These are phyloP conservation scores for Uromyces viciae-fabae DNA, from an alignment of 1,284 basidiomycete genomes.

Conservation along the genomic window DNA sequence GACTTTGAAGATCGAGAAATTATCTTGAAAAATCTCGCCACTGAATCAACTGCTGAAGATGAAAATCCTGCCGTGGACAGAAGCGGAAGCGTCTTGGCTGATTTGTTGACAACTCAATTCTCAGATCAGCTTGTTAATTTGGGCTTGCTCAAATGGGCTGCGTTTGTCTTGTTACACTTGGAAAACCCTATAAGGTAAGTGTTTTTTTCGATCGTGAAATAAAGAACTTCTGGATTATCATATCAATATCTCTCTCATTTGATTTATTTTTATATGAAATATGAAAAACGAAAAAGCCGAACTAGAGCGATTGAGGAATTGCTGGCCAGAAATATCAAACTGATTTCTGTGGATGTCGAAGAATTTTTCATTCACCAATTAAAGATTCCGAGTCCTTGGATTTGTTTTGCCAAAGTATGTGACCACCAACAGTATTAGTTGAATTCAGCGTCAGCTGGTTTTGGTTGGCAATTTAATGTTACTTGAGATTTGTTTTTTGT, in stretches of 20 bases:
- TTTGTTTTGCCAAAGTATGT: slow-evolving; percentile 76
- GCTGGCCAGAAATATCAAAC: slow-evolving; percentile 68
- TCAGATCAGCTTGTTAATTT: slow-evolving; percentile 78
- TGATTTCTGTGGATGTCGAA: slow-evolving; percentile 67
- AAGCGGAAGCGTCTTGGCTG: slow-evolving; percentile 78
- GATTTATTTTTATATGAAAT: no score
- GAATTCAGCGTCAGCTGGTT: no score
- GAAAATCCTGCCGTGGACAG: slow-evolving; percentile 55
- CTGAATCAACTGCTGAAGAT: slow-evolving; percentile 16
- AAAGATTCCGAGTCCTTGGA: slow-evolving; percentile 76
- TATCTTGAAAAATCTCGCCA: slow-evolving; percentile 57
- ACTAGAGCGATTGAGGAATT: slow-evolving; percentile 75
- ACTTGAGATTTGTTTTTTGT: background rate
- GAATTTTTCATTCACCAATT: slow-evolving; percentile 72
- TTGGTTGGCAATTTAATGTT: background rate
- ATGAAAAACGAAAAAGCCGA: no score
- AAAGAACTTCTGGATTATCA: background rate
- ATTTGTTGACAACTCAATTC: slow-evolving; percentile 75
- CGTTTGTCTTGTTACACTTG: slow-evolving; percentile 84
- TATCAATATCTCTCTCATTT: background rate
- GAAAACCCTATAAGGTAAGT: slow-evolving; percentile 72
- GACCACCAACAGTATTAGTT: background rate
- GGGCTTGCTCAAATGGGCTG: slow-evolving; percentile 78
- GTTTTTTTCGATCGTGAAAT: background rate
- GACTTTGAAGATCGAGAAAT: slow-evolving; percentile 74